Evolutionary conservation across 2,329 filamentous ascomycete genomes (phyloP), one percentile per base, ranked within the genome.

Genomic region (Onygena corvina): DNA sequence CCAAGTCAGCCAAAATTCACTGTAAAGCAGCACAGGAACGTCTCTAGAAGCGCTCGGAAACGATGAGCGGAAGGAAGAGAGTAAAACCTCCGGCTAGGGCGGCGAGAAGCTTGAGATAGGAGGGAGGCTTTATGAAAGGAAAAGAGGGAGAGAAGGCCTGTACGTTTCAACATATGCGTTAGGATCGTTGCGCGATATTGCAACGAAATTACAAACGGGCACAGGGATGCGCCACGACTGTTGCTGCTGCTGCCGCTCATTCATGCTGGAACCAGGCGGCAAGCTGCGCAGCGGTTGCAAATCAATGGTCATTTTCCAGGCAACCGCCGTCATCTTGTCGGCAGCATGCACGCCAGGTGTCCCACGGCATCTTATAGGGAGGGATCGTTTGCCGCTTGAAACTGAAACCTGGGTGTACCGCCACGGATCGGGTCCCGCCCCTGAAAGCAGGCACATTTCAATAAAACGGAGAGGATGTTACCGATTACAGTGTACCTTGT

Each of bases 391-490:
- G 23, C 35, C 9, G 38, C 9, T 12, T 29, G 3, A n/a, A n/a
- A 29, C 20, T 18, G 21, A 20, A 20, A 42, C 21, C 38, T 42
- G 36, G 38, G 21, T 42, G 38, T 23, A 42, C 38, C 38, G 38
- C 38, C 38, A 42, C 38, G 38, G 38, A 42, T 42, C 3, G 21
- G 21, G 27, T 42, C 21, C 38, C 38, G 38, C 38, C 38, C 38
- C 38, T 42, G 38, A 42, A 42, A n/a, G n/a, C n/a, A n/a, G n/a
- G 38, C 38, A 42, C 38, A 25, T 23, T 42, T n/a, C n/a, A n/a
- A n/a, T n/a, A n/a, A n/a, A n/a, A n/a, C 7, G 30, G n/a, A n/a
- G 30, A n/a, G 33, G 42, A 46, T 46, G 42, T 31, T 46, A 33
- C 27, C 21, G 20, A 20, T 42, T 42, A 42, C 36, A 42, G 36